A percentile compares a stretch with the other conserved stretches of the same genome.
These are phyloP conservation scores for Dothistroma septosporum DNA, from an alignment of 2,329 filamentous ascomycete genomes.

Conservation along the genomic window DNA sequence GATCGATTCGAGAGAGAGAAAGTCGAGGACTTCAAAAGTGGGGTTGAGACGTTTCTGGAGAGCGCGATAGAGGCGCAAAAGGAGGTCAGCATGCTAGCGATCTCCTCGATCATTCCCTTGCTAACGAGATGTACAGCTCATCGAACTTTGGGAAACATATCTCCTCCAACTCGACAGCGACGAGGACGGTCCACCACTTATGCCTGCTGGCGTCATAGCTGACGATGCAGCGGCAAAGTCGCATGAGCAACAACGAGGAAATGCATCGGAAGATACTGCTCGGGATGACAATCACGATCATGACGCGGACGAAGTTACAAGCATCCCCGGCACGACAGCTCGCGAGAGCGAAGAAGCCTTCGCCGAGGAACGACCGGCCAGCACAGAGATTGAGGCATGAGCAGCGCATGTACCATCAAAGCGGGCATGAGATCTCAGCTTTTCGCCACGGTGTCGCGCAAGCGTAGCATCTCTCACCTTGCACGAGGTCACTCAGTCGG, in stretches of 20 bases:
- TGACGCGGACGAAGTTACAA: slow-evolving; percentile 12
- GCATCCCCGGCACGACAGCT: slow-evolving; percentile 21
- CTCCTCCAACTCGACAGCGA: slow-evolving; percentile 92
- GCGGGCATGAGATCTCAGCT: not conserved
- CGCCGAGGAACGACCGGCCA: not conserved
- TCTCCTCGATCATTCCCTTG: slow-evolving; percentile 17
- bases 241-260: slow-evolving; percentile 6
- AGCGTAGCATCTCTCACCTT: not conserved
- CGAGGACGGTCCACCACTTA: slow-evolving; percentile 60
- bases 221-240: slow-evolving; percentile 11
- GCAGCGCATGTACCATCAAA: not conserved
- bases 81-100: slow-evolving; percentile 61
- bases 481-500: not conserved
- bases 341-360: slow-evolving; percentile 19
- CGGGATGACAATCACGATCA: slow-evolving; percentile 10
- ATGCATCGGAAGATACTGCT: not conserved
- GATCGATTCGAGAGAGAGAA: slow-evolving; percentile 96
- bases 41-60: slow-evolving; percentile 95
- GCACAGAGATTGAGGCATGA: slow-evolving; percentile 9
- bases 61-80: slow-evolving; percentile 97
- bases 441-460: not conserved
- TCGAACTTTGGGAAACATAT: slow-evolving; percentile 98
- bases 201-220: slow-evolving; percentile 31
- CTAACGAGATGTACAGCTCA: slow-evolving; percentile 47
- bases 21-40: slow-evolving; percentile 98